Evolutionary conservation across 2,329 filamentous ascomycete genomes (phyloP), one percentile per base, ranked within the genome.

Genomic region (Colletotrichum tofieldiae): DNA sequence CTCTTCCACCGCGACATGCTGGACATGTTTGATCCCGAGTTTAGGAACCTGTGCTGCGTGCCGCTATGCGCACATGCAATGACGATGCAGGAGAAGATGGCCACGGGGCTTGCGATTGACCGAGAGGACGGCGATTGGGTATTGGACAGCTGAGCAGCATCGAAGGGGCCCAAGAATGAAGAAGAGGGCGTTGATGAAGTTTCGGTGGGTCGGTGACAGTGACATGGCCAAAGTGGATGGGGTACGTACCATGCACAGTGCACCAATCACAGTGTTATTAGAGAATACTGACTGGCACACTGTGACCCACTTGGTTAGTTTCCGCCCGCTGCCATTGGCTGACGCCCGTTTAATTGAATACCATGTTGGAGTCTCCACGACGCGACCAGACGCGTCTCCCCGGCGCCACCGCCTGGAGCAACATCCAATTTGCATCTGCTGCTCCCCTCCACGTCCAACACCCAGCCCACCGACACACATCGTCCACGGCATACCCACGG

Each of bases 311-410:
- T 12, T 14, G 11, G 2, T 43, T 51, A 43, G 14, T 32, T 9
- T 54, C 4, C 0, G 3, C 39, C 20, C 7, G 14, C 29, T 52
- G 3, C 14, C 43, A 72, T 72, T 72, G 69, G 69, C 29, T 51
- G 5, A 37, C 39, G 11, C 51, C 58, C 12, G 11, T 6, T 45
- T 72, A 68, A 69, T 64, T 72, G 62, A 59, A 68, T 26, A 26
- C 23, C 23, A 26, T 26, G 23, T 2, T 26, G 2, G 68, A 54
- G 12, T 23, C 47, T 32, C 69, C 58, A 49, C 58, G 69, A 72
- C 69, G 65, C 69, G 69, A 55, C 65, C 18, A 8, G 52, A 69
- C 69, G 69, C 69, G 69, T 72, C 69, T 63, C 65, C 61, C 52
- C 51, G 47, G 16, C 49, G 49, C 41, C 47, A n/a, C n/a, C 35